A percentile compares a stretch with the other conserved stretches of the same genome.
These are phyloP conservation scores for Phytophthora citrophthora DNA, from an alignment of 352 stramenopile genomes.

Conservation along the genomic window DNA sequence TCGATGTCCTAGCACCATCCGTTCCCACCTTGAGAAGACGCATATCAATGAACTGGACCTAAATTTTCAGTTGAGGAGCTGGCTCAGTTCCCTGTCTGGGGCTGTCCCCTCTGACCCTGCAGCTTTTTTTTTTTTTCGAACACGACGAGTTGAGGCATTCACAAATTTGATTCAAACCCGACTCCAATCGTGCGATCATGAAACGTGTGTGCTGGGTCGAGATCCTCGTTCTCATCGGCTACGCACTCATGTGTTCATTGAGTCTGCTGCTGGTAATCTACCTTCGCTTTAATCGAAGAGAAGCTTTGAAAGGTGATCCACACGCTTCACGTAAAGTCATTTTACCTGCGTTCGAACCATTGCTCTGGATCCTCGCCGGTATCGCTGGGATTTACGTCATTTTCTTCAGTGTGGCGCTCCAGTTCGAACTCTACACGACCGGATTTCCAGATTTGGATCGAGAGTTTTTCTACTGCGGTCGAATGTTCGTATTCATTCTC, in stretches of 20 bases:
- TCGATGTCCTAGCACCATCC: not conserved
- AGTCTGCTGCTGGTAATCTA: slow-evolving; percentile 41
- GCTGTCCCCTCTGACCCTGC: not conserved
- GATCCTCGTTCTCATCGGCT: slow-evolving; percentile 34
- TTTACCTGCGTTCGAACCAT: slow-evolving; percentile 54
- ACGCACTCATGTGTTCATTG: slow-evolving; percentile 40
- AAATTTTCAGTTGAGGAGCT: slow-evolving; percentile 12
- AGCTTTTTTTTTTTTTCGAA: slow-evolving; percentile 13
- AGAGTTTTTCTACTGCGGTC: slow-evolving; percentile 45
- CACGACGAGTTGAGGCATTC: not conserved
- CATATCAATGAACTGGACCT: slow-evolving; percentile 1
- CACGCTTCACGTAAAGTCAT: slow-evolving; percentile 46
- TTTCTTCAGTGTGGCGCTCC: slow-evolving; percentile 42
- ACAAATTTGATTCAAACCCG: not conserved
- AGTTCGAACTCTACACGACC: slow-evolving; percentile 25
- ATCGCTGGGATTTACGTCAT: slow-evolving; percentile 38
- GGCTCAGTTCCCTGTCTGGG: slow-evolving; percentile 1
- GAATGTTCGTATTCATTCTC: slow-evolving; percentile 55
- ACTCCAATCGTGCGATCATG: slow-evolving; percentile 3
- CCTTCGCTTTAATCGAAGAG: slow-evolving; percentile 34
- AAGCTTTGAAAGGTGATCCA: slow-evolving; percentile 41
- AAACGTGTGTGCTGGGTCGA: slow-evolving; percentile 23
- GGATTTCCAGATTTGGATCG: slow-evolving; percentile 28
- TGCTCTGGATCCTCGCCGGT: slow-evolving; percentile 45
- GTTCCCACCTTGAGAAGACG: not conserved